Conservation (phyloP, 1,284 basidiomycete species). For the Trichosporon ovoides region DNA sequence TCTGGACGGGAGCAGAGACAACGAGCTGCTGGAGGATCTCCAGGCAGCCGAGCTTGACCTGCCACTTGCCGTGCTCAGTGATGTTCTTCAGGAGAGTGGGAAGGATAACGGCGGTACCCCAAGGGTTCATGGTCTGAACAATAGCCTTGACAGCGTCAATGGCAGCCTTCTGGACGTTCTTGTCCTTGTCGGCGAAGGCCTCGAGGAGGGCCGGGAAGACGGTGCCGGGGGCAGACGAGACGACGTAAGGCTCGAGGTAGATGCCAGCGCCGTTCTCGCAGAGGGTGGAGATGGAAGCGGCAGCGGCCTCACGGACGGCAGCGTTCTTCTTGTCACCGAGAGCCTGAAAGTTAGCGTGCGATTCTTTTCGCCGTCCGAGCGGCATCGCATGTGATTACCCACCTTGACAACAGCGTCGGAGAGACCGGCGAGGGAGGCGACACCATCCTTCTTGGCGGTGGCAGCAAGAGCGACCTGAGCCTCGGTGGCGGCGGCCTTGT, state of each 20-base stretch:
- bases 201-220: slow-evolving; percentile 84
- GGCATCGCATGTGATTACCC: slow-evolving; percentile 15
- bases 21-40: slow-evolving; percentile 86
- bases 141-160: slow-evolving; percentile 77
- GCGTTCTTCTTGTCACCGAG: slow-evolving; percentile 57
- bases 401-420: slow-evolving; percentile 71
- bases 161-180: slow-evolving; percentile 64
- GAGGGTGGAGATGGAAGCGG: slow-evolving; percentile 51
- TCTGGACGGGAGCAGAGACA: slow-evolving; percentile 73
- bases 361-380: not conserved
- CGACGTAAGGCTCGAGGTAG: slow-evolving; percentile 84
- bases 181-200: slow-evolving; percentile 82
- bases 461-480: slow-evolving; percentile 67
- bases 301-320: slow-evolving; percentile 47
- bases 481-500: slow-evolving; percentile 58
- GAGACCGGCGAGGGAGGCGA: slow-evolving; percentile 74
- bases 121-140: slow-evolving; percentile 79
- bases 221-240: slow-evolving; percentile 61
- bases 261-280: slow-evolving; percentile 72
- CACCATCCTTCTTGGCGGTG: slow-evolving; percentile 76
- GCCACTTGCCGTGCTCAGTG: slow-evolving; percentile 94
- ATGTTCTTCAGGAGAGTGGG: slow-evolving; percentile 71
- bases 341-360: slow-evolving; percentile 46
- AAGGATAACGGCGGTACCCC: slow-evolving; percentile 79
- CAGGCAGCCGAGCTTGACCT: slow-evolving; percentile 90